Conservation (phyloP, 108 stramenopile species). For the Nannochloropsis oceanica region DNA sequence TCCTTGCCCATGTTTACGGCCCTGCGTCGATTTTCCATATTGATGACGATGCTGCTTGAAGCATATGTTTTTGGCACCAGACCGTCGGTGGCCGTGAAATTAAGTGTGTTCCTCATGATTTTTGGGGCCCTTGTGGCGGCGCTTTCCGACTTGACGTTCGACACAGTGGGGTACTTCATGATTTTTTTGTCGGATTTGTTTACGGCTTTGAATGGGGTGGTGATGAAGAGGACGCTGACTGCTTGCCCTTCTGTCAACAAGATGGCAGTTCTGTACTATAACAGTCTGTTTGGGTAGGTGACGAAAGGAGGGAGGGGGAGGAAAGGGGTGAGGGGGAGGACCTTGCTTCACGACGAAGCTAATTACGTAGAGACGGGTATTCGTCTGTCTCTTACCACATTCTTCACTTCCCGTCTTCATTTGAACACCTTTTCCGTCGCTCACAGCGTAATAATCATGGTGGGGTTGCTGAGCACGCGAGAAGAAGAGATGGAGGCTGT, state of each 20-base stretch:
- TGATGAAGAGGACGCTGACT: slow-evolving; percentile 44
- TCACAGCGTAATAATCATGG: neutral
- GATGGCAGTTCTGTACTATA: slow-evolving; percentile 44
- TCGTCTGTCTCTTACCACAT: slow-evolving; percentile 6
- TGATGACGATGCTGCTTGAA: slow-evolving; percentile 53
- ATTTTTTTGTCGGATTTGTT: slow-evolving; percentile 50
- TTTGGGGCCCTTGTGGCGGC: slow-evolving; percentile 48
- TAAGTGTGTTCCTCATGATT: slow-evolving; percentile 47
- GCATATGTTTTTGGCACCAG: slow-evolving; percentile 36
- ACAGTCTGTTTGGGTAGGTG: slow-evolving; percentile 20
- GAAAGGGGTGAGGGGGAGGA: neutral
- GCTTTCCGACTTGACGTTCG: slow-evolving; percentile 46
- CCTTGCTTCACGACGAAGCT: too few species aligned
- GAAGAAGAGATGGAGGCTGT: neutral
- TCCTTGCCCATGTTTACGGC: slow-evolving; percentile 55
- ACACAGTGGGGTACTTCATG: slow-evolving; percentile 42
- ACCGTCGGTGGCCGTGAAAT: slow-evolving; percentile 33
- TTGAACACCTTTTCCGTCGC: neutral
- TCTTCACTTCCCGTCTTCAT: neutral
- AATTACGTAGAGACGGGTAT: neutral
- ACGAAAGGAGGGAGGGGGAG: neutral
- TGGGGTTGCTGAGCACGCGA: neutral
- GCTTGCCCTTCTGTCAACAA: slow-evolving; percentile 23
- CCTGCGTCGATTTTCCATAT: slow-evolving; percentile 47
- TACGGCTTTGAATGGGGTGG: slow-evolving; percentile 49